phyloP scores from a whole-genome alignment of 192 early-diverging fungal species.

The Backusella tarrabulga region DNA sequence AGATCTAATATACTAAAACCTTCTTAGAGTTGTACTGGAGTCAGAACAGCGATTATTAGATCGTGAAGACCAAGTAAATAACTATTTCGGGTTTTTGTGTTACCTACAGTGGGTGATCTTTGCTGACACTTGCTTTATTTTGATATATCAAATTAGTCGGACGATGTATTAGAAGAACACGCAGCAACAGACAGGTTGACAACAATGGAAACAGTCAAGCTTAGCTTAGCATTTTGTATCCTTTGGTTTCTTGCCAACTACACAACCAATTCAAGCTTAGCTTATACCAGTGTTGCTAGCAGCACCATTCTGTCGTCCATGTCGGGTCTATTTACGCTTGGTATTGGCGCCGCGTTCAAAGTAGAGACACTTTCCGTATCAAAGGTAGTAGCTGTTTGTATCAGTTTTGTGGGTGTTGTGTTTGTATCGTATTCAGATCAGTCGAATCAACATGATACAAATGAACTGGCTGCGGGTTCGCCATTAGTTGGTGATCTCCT shows the following conservation, averaged over 20 bases:
- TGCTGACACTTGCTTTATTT: not conserved
- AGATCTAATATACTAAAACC: not conserved
- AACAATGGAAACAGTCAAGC: constrained; percentile 48
- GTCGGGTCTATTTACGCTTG: constrained; percentile 74
- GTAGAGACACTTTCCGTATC: constrained; percentile 58
- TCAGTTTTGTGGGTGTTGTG: constrained; percentile 64
- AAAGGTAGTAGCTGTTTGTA: constrained; percentile 58
- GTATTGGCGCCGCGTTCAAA: constrained; percentile 56
- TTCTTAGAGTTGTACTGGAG: not conserved
- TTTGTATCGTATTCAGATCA: constrained; percentile 55
- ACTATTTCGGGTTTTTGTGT: not conserved
- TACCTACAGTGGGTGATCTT: not conserved
- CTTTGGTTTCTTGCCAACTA: constrained; percentile 82
- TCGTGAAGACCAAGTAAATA: not conserved
- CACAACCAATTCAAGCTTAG: constrained; percentile 69
- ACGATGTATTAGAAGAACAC: not conserved
- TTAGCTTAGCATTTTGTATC: constrained; percentile 68
- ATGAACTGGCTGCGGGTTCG: not conserved
- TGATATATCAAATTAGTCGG: not conserved
- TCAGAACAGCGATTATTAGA: constrained; percentile 1
- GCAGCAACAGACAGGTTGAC: constrained; percentile 12
- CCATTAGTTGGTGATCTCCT: constrained; percentile 64
- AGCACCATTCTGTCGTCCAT: constrained; percentile 74
- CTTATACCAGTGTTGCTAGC: constrained; percentile 73
- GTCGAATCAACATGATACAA: constrained; percentile 18